Evolutionary conservation across 805 yeast genomes (phyloP), one percentile per base, ranked within the genome.

Genomic region (Hanseniaspora guilliermondii): DNA sequence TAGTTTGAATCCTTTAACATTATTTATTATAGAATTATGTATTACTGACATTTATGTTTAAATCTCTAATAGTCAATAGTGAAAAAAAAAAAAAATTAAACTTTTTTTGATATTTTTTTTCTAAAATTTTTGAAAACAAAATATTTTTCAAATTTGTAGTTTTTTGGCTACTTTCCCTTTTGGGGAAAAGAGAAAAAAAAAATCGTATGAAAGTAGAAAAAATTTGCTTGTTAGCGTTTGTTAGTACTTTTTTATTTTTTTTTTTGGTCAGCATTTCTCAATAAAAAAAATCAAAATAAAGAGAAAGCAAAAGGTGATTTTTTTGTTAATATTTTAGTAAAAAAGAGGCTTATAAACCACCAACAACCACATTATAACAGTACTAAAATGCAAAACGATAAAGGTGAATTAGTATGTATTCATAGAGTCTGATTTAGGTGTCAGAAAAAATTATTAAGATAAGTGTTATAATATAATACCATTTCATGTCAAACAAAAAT

Each of bases 301-400:
- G 39, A 36, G 14, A 19, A 36, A 16, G 12, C 16, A 37, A 17
- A 17, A 37, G 17, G 17, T 37, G 17, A 17, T 14, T 39, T 40
- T 22, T 40, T 39, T 30, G 22, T 6, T 7, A 37, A 21, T 12
- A 11, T 32, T 19, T 11, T 14, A 33, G 8, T 1, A 6, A 14
- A 21, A 5, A 22, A 24, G 36, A 24, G 38, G 17, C 27, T 17
- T 4, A 11, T 24, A 8, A 47, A 53, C 49, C 33, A 47, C 50
- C 47, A 27, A 53, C 49, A 47, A 44, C 45, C 55, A 56, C 38
- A 47, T 42, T 22, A 44, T 37, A 47, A 50, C 25, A 33, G 46
- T 35, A 39, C 40, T 85, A 87, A 76, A 72, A 91, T 91, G 98
- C 97, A 91, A 85, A 91, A 93, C 98, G 97, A 93, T 76, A 88